Base-by-base conservation (phyloP, 139 green algal species). In the Pseudopediastrum boryanum region DNA sequence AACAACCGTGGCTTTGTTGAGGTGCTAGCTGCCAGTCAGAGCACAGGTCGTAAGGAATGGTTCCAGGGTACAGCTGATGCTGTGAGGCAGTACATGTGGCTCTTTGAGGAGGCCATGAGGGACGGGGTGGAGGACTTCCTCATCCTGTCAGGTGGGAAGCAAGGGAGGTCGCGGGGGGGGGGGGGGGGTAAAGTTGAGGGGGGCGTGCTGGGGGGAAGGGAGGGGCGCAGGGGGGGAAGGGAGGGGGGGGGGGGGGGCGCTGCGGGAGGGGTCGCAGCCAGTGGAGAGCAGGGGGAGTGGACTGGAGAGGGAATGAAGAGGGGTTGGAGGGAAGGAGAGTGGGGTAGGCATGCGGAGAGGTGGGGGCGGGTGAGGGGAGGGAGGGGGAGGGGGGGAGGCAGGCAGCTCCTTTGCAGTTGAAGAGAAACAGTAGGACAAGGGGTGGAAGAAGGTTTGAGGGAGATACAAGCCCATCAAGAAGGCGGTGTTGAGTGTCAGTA, bases 1-100 rank as follows among this genome's bases (percentile, higher is more conserved):
- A 92, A 86, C 78, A 89, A 62, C 38, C 82, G 90, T 31, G 97
- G 97, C 42, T 99, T 99, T 87, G 97, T 99, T 36, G 97, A 99
- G 90, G 97, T 99, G 77, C 86, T 99, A 63, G 97, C 97, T 0
- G 97, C 97, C 44, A 94, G 92, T 74, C 97, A 99, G 91, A 94
- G 82, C 75, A 90, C 87, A 42, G 86, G 84, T 54, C 96, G 95
- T 88, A 96, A 96, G 79, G 87, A 92, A 74, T 99, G 97, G 97
- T 99, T 99, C 92, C 93, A 98, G 86, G 91, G 96, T 71, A 99
- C 96, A 41, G 97, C 96, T 25, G 96, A 99, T 78, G 97, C 97
- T 4, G 97, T 99, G 78, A 87, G 97, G 16, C 97, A 99, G 85
- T 99, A 99, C 89, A 89, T 98, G 80, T 99, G 97, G 96, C 92